Conservation (phyloP, 805 yeast species). For the Pichia occidentalis region DNA sequence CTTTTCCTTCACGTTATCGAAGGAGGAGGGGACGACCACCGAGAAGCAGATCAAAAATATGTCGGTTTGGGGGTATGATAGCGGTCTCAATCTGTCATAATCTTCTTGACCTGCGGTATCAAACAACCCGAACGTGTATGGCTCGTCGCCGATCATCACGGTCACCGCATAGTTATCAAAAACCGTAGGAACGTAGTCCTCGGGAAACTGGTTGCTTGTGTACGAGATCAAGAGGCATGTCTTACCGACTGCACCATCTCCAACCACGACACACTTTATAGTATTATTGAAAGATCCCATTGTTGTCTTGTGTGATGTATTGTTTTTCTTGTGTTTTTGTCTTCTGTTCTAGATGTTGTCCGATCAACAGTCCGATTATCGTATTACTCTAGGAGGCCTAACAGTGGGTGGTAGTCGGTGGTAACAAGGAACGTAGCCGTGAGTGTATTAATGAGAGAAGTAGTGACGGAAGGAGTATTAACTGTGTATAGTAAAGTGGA, state of each 20-base stretch:
- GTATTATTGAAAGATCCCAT: conserved; percentile 25
- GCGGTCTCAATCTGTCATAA: conserved; percentile 94
- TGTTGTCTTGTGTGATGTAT: neutral
- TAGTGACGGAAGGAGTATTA: too few relatives aligned
- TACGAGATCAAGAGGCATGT: conserved; percentile 93
- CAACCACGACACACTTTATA: conserved; percentile 95
- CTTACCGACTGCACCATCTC: conserved; percentile 99
- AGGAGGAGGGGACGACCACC: conserved; percentile 94
- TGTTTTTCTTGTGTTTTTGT: neutral
- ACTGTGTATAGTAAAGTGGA: too few relatives aligned
- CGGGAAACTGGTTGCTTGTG: conserved; percentile 95
- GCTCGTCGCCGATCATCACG: conserved; percentile 96
- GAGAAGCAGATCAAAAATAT: conserved; percentile 94
- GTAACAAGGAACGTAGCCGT: neutral
- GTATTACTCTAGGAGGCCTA: too few relatives aligned
- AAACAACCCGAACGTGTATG: conserved; percentile 92
- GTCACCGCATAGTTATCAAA: conserved; percentile 94
- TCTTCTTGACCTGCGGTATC: conserved; percentile 99
- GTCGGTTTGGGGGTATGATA: conserved; percentile 95
- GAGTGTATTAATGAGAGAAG: neutral
- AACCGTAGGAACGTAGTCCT: conserved; percentile 98
- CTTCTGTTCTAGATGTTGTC: too few relatives aligned
- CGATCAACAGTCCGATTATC: too few relatives aligned
- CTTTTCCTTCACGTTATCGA: conserved; percentile 95
- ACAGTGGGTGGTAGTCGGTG: neutral